Percentiles rank a stretch among this genome's conserved stretches.
These are phyloP conservation scores for Lantana camara DNA, from an alignment of 257 asterid species.

Conservation along the genomic window DNA sequence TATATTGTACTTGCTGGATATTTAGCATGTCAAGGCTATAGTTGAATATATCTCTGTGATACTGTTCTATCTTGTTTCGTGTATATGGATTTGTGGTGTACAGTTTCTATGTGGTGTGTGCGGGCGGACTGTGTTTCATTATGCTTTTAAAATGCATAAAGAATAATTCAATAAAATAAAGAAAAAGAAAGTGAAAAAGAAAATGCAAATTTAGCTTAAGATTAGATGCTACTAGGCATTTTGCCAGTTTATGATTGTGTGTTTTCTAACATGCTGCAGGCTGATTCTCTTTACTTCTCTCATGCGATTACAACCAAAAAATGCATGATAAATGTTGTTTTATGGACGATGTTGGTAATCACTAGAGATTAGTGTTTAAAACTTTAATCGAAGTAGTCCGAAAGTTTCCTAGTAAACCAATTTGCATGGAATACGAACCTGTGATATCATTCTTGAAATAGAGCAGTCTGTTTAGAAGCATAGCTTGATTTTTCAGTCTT, in stretches of 20 bases:
- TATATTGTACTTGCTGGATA: neutral
- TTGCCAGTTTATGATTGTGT: neutral
- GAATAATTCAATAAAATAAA: neutral
- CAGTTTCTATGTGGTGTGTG: neutral
- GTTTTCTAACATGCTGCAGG: constrained; percentile 5
- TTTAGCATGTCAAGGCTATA: neutral
- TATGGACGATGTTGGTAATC: constrained; percentile 15
- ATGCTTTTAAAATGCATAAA: neutral
- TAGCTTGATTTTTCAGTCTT: neutral
- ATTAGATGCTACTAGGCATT: neutral
- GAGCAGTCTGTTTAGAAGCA: neutral
- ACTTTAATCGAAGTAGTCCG: no score
- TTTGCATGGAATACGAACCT: neutral
- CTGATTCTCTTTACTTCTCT: neutral
- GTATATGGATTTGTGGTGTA: neutral
- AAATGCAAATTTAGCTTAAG: neutral
- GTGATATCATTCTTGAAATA: neutral
- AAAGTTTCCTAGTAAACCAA: no score
- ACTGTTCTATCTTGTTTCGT: constrained; percentile 17
- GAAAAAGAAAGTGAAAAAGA: constrained; percentile 1
- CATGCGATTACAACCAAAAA: no score
- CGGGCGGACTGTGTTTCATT: neutral
- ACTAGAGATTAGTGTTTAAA: neutral
- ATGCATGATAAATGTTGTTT: no score
- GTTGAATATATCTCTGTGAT: neutral